phyloP scores from a whole-genome alignment of 2,329 filamentous ascomycete species.

The Macrophomina pseudophaseolina region DNA sequence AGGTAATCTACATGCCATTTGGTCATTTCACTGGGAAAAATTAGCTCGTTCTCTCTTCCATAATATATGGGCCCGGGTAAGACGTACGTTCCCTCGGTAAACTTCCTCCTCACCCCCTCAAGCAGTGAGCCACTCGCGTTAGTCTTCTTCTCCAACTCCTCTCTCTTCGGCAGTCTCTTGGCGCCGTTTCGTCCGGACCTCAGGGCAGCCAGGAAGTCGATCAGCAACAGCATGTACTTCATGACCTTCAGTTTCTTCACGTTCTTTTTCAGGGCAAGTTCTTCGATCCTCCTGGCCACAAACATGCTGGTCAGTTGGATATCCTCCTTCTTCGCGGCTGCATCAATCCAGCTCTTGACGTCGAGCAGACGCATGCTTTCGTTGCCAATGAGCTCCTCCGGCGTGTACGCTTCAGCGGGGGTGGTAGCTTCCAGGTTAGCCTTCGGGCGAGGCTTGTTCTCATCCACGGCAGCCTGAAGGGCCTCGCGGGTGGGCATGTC shows the following conservation, averaged over 20 bases:
- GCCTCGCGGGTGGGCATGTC: slow-evolving; percentile 71
- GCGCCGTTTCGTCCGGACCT: slow-evolving; percentile 41
- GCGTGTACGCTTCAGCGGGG: slow-evolving; percentile 75
- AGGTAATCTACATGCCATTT: slow-evolving; percentile 75
- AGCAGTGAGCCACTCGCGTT: slow-evolving; percentile 66
- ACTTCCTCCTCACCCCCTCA: slow-evolving; percentile 71
- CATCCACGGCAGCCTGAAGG: slow-evolving; percentile 68
- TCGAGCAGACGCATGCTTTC: slow-evolving; percentile 71
- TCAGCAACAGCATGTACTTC: slow-evolving; percentile 54
- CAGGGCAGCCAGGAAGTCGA: slow-evolving; percentile 54
- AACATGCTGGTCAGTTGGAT: slow-evolving; percentile 66
- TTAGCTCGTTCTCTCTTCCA: slow-evolving; percentile 28
- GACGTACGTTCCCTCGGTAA: slow-evolving; percentile 60
- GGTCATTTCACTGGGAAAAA: slow-evolving; percentile 57
- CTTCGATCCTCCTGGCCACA: slow-evolving; percentile 67
- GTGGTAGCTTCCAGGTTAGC: slow-evolving; percentile 70
- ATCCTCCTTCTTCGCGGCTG: slow-evolving; percentile 62
- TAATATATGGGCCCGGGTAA: too few species aligned
- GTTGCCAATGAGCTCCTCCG: slow-evolving; percentile 67
- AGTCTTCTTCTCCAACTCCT: slow-evolving; percentile 65
- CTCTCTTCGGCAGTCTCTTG: slow-evolving; percentile 62
- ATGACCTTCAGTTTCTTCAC: slow-evolving; percentile 53
- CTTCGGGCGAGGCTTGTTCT: slow-evolving; percentile 73
- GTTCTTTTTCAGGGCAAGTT: slow-evolving; percentile 60
- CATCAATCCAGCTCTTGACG: slow-evolving; percentile 76